phyloP scores from a whole-genome alignment of 306 rosid genomes.

The Sphenostylis stenocarpa region DNA sequence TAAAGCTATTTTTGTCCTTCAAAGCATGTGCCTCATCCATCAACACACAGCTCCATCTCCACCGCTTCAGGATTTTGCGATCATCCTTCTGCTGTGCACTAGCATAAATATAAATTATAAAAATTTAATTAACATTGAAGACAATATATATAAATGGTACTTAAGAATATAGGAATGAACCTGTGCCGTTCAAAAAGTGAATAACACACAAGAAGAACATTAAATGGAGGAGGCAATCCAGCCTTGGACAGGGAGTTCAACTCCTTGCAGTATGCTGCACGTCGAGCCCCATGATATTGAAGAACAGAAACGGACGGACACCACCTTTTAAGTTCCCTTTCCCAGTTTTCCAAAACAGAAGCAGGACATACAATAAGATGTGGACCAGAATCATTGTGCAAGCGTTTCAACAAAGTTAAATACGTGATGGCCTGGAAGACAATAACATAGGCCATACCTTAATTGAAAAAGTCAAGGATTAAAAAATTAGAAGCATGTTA shows the following conservation, averaged over 20 bases:
- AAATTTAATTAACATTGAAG: slow-evolving; percentile 25
- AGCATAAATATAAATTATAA: slow-evolving; percentile 45
- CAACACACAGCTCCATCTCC: slow-evolving; percentile 96
- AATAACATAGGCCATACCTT: slow-evolving; percentile 35
- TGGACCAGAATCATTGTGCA: slow-evolving; percentile 89
- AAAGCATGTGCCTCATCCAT: slow-evolving; percentile 99
- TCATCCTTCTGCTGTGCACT: slow-evolving; percentile 98
- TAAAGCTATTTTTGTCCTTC: slow-evolving; percentile 88
- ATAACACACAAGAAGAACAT: slow-evolving; percentile 95
- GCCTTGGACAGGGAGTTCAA: slow-evolving; percentile 79
- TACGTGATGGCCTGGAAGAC: slow-evolving; percentile 83
- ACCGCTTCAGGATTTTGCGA: slow-evolving; percentile 85
- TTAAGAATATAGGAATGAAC: slow-evolving; percentile 40
- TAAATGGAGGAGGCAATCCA: slow-evolving; percentile 85
- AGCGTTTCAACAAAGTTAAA: slow-evolving; percentile 72
- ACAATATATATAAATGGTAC: background rate
- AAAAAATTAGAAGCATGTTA: slow-evolving; percentile 9
- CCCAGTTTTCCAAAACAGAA: slow-evolving; percentile 99
- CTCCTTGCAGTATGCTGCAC: slow-evolving; percentile 77
- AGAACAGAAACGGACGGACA: slow-evolving; percentile 86
- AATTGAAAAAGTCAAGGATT: slow-evolving; percentile 15
- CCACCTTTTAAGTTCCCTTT: slow-evolving; percentile 91
- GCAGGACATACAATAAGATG: slow-evolving; percentile 99
- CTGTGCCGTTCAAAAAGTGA: slow-evolving; percentile 98
- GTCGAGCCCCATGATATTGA: slow-evolving; percentile 83